Evolutionary conservation across 2,329 filamentous ascomycete species (phyloP), one percentile per base, ranked within the genome.

Genomic region (Ramularia collo-cygni): DNA sequence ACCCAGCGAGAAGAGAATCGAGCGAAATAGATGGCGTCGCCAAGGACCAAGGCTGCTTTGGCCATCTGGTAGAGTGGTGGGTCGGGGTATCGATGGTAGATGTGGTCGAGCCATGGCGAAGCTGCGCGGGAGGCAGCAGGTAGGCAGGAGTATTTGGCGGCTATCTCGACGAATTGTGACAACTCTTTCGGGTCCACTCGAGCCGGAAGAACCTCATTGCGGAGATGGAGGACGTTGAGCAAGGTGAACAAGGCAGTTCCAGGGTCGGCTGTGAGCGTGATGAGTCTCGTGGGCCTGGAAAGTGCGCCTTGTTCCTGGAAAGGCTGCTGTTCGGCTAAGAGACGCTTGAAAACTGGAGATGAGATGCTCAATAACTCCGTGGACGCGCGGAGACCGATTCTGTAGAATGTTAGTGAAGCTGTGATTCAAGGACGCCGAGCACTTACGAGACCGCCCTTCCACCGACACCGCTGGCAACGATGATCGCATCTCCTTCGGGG

Each of bases 21-120:
- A 3, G 54, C 47, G 47, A 58, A 58, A 38, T 42, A 58, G 38
- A 48, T 36, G 12, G 57, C 47, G 35, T 59, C 55, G 36, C 57
- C 49, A 40, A 57, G 51, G 21, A 52, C 15, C 30, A 44, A 50
- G 9, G 51, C 43, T 2, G 53, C 51, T 38, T 58, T 45, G 28
- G 58, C 43, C 35, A 54, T 46, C 13, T 47, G 38, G 35, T 51
- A 50, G 14, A 36, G 37, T 16, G 37, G 19, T 4, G 40, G 27
- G 27, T 45, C 38, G 13, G 18, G 12, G 19, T 27, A 17, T 17
- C 39, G 38, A 17, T 42, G 18, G 48, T 50, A 56, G 39, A 59
- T 43, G 28, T 49, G 40, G 46, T 58, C 55, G 44, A 59, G 50
- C 56, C 56, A 58, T 7, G 35, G 35, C 1, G 42, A 37, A 8